Base-by-base conservation (phyloP, 1,284 basidiomycete species). In the Coriolopsis trogii region DNA sequence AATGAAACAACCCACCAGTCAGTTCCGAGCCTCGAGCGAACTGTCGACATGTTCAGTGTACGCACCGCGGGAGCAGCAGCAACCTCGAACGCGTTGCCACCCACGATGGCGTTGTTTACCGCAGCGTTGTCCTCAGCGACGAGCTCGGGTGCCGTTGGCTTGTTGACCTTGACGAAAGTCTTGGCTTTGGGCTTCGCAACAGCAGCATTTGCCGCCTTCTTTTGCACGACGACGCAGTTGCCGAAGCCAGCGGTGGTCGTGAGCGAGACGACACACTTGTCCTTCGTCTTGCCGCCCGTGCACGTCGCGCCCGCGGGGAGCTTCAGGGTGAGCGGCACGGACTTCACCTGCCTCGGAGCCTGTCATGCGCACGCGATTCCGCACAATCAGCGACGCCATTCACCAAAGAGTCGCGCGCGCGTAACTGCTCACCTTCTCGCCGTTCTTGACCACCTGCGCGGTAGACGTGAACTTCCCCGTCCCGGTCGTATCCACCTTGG, bases 201-300 rank as follows among this genome's bases (percentile, higher is more conserved):
- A 13, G 6, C 29, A n/a, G 20, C 36, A 34, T 40, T 39, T 1
- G 44, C 38, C 38, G 37, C 40, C 33, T 41, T 25, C 43, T 55
- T 41, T 46, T 56, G 50, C 10, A 75, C 73, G 41, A 74, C 76
- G n/a, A 76, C 72, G 55, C 79, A 82, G 62, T 80, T 80, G 48
- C 78, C 80, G 59, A 80, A 80, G 13, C 75, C 75, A 18, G 68
- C 70, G 26, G 71, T 65, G 21, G 75, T 73, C 41, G 63, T 73
- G 61, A 80, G 73, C 8, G 75, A 72, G 62, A 76, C 74, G 50
- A 82, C 67, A 56, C 81, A 84, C 40, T 70, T 65, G 59, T 78
- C 70, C 3, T 68, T 66, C 6, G 63, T 52, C 7, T 64, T 51
- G 24, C 80, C 80, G 49, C 80, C 80, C 4, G 72, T 69, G 65